phyloP scores from a whole-genome alignment of 805 yeast species.

The Kuraishia borneana region DNA sequence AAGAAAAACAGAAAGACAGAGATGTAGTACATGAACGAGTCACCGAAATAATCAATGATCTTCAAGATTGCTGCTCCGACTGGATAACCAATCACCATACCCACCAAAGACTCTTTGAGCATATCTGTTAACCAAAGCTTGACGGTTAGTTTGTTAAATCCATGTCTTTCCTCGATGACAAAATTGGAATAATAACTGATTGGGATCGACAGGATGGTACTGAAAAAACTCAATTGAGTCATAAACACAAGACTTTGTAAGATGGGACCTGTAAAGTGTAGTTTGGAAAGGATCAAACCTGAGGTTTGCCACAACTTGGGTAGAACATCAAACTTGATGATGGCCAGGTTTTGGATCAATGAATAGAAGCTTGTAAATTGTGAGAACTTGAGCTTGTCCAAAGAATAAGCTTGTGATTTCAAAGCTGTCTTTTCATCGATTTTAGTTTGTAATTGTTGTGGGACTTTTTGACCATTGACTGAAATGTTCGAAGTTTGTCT shows the following conservation, averaged over 20 bases:
- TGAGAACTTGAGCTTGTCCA: constrained; percentile 67
- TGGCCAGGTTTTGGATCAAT: constrained; percentile 42
- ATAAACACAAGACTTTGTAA: constrained; percentile 64
- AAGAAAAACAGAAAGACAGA: constrained; percentile 61
- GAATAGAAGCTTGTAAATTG: constrained; percentile 41
- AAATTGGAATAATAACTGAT: constrained; percentile 66
- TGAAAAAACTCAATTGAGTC: constrained; percentile 34
- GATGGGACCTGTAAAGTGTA: constrained; percentile 37
- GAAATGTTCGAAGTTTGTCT: constrained; percentile 68
- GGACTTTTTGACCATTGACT: constrained; percentile 36
- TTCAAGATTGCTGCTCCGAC: constrained; percentile 65
- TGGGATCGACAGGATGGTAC: constrained; percentile 54
- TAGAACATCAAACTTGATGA: constrained; percentile 49
- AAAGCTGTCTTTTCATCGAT: constrained; percentile 63
- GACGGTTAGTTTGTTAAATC: constrained; percentile 80
- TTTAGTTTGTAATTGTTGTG: constrained; percentile 55
- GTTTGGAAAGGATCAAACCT: constrained; percentile 20
- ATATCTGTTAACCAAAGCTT: constrained; percentile 64
- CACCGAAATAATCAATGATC: constrained; percentile 72
- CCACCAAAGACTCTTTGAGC: constrained; percentile 46
- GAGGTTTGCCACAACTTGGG: constrained; percentile 53
- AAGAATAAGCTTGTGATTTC: constrained; percentile 68
- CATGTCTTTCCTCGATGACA: constrained; percentile 84
- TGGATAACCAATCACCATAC: constrained; percentile 57
- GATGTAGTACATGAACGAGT: constrained; percentile 69